Evolutionary conservation across 208 protist genomes (phyloP).

Genomic region (Tritrichomonas foetus): DNA sequence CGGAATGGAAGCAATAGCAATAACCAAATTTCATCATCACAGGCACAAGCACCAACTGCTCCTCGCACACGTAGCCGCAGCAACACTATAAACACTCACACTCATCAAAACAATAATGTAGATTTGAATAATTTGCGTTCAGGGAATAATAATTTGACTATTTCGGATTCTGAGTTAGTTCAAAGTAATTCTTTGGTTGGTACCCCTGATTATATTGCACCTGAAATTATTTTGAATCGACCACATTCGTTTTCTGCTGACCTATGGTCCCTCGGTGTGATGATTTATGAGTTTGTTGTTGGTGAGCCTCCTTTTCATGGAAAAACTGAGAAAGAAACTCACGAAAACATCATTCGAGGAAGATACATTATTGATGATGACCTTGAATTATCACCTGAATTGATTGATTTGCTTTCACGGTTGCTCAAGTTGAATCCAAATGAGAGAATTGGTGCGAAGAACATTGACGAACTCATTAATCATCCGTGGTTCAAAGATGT

Average conservation of each 20-base stretch:
- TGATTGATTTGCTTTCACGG: background rate
- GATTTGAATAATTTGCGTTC: too few relatives aligned
- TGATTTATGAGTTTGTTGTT: slow-evolving; percentile 67
- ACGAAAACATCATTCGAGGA: background rate
- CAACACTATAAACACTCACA: too few relatives aligned
- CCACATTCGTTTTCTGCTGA: slow-evolving; percentile 65
- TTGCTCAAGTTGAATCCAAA: slow-evolving; percentile 39
- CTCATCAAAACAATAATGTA: too few relatives aligned
- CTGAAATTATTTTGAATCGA: slow-evolving; percentile 59
- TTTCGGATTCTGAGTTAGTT: too few relatives aligned
- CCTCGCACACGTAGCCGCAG: too few relatives aligned
- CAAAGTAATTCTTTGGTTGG: slow-evolving; percentile 62
- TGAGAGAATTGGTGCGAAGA: background rate
- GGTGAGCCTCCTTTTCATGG: slow-evolving; percentile 46
- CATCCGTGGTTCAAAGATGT: slow-evolving; percentile 30
- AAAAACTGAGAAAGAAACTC: background rate
- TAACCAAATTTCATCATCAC: too few relatives aligned
- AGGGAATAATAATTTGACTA: background rate
- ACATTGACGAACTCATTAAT: slow-evolving; percentile 32
- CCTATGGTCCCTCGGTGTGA: slow-evolving; percentile 66
- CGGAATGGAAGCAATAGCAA: background rate
- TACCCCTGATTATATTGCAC: slow-evolving; percentile 65
- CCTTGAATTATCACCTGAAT: background rate
- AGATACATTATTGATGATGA: background rate
- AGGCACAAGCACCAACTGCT: too few relatives aligned